Conservation (phyloP, 2,329 filamentous ascomycete species). For the Alternaria postmessia region DNA sequence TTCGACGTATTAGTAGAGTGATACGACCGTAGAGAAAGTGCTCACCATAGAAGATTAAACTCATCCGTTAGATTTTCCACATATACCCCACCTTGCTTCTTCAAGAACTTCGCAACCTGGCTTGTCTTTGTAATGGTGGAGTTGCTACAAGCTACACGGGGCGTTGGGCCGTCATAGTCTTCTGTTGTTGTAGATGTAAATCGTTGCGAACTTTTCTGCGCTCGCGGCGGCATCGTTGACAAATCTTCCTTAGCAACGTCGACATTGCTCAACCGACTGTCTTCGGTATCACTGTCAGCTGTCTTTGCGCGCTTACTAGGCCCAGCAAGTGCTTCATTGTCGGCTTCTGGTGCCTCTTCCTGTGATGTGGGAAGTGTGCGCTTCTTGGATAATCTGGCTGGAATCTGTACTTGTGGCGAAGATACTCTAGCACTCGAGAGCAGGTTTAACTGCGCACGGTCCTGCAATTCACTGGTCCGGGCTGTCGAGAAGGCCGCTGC, state of each 20-base stretch:
- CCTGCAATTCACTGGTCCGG: conserved; percentile 24
- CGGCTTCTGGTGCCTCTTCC: conserved; percentile 3
- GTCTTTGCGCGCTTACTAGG: conserved; percentile 29
- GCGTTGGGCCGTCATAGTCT: conserved; percentile 34
- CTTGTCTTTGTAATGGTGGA: conserved; percentile 36
- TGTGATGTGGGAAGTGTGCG: conserved; percentile 12
- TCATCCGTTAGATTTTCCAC: conserved; percentile 43
- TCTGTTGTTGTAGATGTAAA: conserved; percentile 18
- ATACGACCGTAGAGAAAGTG: not conserved
- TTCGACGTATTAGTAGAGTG: conserved; percentile 28
- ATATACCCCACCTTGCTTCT: conserved; percentile 39
- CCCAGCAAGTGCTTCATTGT: conserved; percentile 3
- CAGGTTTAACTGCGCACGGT: not conserved
- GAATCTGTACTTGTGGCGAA: conserved; percentile 18
- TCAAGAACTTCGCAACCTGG: conserved; percentile 45
- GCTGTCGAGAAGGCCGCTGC: conserved; percentile 26
- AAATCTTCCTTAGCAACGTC: conserved; percentile 7
- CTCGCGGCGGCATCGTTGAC: conserved; percentile 24
- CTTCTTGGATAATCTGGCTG: conserved; percentile 21
- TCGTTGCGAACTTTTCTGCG: conserved; percentile 29
- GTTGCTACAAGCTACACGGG: conserved; percentile 47
- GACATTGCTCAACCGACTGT: conserved; percentile 17
- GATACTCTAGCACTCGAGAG: not conserved
- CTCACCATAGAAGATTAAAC: conserved; percentile 47
- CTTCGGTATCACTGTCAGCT: conserved; percentile 13